phyloP scores from a whole-genome alignment of 1,284 basidiomycete genomes.

The Cerrena zonata region DNA sequence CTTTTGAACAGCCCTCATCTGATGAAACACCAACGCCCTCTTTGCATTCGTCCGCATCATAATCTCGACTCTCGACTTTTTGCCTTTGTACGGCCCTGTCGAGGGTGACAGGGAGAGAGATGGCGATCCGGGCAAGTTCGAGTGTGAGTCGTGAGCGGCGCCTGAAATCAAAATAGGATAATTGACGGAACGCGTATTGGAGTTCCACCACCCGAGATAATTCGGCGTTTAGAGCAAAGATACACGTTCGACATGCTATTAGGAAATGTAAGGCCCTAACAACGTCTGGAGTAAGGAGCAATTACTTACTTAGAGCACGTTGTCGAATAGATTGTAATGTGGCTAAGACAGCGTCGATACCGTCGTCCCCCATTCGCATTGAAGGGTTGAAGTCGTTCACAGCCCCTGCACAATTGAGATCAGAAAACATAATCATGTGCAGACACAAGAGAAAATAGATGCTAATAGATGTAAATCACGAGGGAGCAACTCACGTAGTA shows the following conservation, averaged over 20 bases:
- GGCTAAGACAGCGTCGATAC: conserved; percentile 59
- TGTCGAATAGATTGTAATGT: conserved; percentile 61
- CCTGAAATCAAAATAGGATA: conserved; percentile 74
- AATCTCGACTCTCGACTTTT: conserved; percentile 9
- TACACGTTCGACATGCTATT: conserved; percentile 72
- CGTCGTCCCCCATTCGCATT: conserved; percentile 64
- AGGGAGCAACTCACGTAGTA: conserved; percentile 51
- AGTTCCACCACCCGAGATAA: conserved; percentile 72
- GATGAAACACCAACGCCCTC: conserved; percentile 14
- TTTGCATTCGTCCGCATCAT: conserved; percentile 7
- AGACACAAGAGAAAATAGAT: not conserved
- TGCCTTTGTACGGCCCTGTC: conserved; percentile 58
- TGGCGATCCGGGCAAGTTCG: conserved; percentile 74
- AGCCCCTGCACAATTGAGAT: conserved; percentile 40
- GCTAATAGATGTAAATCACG: not conserved
- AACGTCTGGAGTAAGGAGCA: conserved; percentile 1
- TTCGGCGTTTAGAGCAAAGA: conserved; percentile 68
- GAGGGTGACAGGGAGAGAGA: conserved; percentile 71
- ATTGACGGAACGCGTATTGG: conserved; percentile 67
- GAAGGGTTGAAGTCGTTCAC: conserved; percentile 70
- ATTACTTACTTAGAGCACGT: conserved; percentile 56
- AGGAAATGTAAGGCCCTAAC: not conserved
- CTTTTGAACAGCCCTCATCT: conserved; percentile 9
- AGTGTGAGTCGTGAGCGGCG: conserved; percentile 74
- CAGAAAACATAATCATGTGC: not conserved